Evolutionary conservation across 1,284 basidiomycete species (phyloP).

Genomic region (Binderoboletus segoi): DNA sequence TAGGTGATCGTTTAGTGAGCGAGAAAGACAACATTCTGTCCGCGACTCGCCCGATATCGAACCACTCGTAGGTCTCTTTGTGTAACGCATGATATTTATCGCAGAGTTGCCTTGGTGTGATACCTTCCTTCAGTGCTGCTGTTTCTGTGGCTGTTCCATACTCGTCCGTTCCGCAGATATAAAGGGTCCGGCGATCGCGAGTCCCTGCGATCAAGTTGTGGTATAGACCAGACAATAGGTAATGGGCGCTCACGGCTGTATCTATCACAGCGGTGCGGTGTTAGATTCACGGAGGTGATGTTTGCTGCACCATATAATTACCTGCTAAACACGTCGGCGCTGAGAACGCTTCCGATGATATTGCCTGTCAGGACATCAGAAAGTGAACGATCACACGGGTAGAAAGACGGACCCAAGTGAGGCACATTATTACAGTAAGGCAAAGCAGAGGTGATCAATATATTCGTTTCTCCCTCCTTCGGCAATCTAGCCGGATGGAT

Average conservation of each 20-base stretch:
- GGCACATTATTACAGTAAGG: slow-evolving; percentile 99
- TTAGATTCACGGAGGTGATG: slow-evolving; percentile 7
- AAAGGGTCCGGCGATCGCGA: slow-evolving; percentile 73
- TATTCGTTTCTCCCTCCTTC: slow-evolving; percentile 81
- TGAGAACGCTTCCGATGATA: slow-evolving; percentile 95
- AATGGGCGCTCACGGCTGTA: slow-evolving; percentile 61
- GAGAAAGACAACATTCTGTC: not conserved
- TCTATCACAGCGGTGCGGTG: slow-evolving; percentile 37
- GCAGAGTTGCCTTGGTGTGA: slow-evolving; percentile 86
- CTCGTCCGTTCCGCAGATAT: slow-evolving; percentile 98
- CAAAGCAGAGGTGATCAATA: slow-evolving; percentile 94
- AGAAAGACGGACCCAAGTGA: slow-evolving; percentile 72
- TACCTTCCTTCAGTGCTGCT: slow-evolving; percentile 91
- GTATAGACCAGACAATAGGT: not conserved
- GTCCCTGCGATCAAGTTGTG: slow-evolving; percentile 52
- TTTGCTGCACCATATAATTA: slow-evolving; percentile 44
- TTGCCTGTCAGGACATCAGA: slow-evolving; percentile 62
- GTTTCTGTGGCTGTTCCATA: slow-evolving; percentile 99
- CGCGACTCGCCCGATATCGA: slow-evolving; percentile 72
- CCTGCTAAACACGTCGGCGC: slow-evolving; percentile 96
- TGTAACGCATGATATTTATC: slow-evolving; percentile 94
- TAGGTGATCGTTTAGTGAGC: slow-evolving; percentile 19
- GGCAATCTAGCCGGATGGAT: slow-evolving; percentile 61
- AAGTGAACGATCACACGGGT: slow-evolving; percentile 7
- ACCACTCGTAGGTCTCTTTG: slow-evolving; percentile 94